Evolutionary conservation across 345 rosid species (phyloP).

Genomic region (Salix udensis): DNA sequence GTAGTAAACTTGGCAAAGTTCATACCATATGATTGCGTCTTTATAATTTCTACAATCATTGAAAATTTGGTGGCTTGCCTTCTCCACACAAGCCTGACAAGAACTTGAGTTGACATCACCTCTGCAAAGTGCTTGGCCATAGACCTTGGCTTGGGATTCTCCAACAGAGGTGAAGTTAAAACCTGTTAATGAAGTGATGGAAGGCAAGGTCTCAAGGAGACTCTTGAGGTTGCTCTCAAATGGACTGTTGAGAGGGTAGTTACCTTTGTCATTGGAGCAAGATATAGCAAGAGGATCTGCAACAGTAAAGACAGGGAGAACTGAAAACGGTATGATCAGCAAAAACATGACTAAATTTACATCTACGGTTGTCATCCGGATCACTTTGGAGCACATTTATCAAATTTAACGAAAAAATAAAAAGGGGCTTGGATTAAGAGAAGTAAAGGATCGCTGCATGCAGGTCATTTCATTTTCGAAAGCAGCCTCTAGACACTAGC

Average conservation of each 20-base stretch:
- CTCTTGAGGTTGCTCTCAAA: constrained; percentile 18
- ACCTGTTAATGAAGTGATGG: constrained; percentile 19
- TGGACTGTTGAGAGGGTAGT: constrained; percentile 11
- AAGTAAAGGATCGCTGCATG: background rate
- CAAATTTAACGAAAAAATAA: background rate
- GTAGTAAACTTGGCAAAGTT: constrained; percentile 37
- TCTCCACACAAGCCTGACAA: constrained; percentile 28
- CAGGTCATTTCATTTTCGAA: background rate
- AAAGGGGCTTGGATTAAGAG: background rate
- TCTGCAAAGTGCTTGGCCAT: constrained; percentile 35
- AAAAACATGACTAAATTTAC: background rate
- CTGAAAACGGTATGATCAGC: constrained; percentile 2
- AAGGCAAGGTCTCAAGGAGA: constrained; percentile 14
- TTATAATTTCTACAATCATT: background rate
- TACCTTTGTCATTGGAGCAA: background rate
- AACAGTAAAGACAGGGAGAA: background rate
- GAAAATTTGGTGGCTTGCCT: constrained; percentile 21
- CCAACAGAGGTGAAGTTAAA: constrained; percentile 22
- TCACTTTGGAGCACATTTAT: background rate
- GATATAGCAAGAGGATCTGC: background rate
- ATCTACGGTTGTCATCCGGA: background rate
- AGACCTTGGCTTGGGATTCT: constrained; percentile 6
- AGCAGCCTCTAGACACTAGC: background rate
- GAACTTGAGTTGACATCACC: constrained; percentile 20
- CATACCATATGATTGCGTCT: constrained; percentile 34